A percentile compares a stretch with the other conserved stretches of the same genome.
Conservation (phyloP, 208 protist genomes). For the Leishmania arabica region DNA sequence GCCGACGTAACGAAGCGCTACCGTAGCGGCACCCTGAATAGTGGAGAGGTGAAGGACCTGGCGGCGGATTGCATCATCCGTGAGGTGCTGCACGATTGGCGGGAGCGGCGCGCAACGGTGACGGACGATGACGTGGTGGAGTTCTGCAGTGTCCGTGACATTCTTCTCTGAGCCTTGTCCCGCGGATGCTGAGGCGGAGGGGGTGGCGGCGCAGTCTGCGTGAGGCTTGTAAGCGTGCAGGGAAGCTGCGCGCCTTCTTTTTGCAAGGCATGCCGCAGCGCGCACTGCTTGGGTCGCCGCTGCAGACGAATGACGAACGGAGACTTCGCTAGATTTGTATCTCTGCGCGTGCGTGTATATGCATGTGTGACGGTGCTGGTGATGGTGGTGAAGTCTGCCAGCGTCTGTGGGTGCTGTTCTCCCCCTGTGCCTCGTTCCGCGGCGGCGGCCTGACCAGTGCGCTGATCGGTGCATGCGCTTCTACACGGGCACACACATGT, state of each 20-base stretch:
- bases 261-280: background rate
- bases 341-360: background rate
- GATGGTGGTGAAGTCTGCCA: background rate
- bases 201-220: background rate
- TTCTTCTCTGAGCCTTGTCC: constrained; percentile 44
- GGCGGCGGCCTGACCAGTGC: background rate
- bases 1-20: constrained; percentile 76
- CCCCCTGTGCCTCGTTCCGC: background rate
- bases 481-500: background rate
- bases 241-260: background rate
- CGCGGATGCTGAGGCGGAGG: background rate
- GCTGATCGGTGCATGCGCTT: background rate
- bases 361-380: background rate
- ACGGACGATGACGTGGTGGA: constrained; percentile 75
- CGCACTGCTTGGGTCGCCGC: background rate
- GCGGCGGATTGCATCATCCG: constrained; percentile 69
- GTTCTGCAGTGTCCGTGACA: constrained; percentile 78
- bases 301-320: background rate
- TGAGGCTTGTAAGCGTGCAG: background rate
- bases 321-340: background rate
- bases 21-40: constrained; percentile 68
- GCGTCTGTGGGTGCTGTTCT: background rate
- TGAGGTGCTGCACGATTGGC: constrained; percentile 73
- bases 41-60: constrained; percentile 77
- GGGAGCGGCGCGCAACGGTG: constrained; percentile 51